Conservation (phyloP, 805 yeast species). For the Lachancea dasiensis region DNA sequence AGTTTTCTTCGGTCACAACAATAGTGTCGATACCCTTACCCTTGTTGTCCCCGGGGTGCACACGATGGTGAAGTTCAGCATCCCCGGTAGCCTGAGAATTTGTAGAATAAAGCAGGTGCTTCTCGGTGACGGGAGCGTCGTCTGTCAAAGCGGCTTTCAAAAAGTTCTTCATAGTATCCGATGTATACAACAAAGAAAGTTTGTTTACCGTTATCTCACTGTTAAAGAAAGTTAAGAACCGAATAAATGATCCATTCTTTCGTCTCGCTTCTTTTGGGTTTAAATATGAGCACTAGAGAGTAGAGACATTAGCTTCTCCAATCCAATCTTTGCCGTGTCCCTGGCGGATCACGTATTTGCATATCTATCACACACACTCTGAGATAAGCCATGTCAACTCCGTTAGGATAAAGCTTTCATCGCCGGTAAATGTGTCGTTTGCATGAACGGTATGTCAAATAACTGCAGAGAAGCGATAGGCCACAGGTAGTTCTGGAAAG, state of each 20-base stretch:
- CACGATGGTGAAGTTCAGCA: background rate
- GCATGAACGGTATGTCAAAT: background rate
- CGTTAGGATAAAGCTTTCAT: too few relatives aligned
- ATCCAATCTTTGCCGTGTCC: background rate
- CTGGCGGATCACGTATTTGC: too few relatives aligned
- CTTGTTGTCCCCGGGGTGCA: background rate
- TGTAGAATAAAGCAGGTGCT: constrained; percentile 4
- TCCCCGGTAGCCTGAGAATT: background rate
- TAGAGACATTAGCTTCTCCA: too few relatives aligned
- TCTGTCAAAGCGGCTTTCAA: constrained; percentile 6
- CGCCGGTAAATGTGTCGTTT: constrained; percentile 1
- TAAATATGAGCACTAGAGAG: background rate
- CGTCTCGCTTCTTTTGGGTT: background rate
- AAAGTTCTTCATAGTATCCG: constrained; percentile 3
- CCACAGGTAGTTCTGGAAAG: too few relatives aligned
- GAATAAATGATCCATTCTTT: too few relatives aligned
- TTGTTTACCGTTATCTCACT: too few relatives aligned
- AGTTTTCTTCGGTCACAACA: constrained; percentile 8
- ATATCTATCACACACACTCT: too few relatives aligned
- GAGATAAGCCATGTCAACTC: too few relatives aligned
- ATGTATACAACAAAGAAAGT: too few relatives aligned
- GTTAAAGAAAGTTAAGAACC: too few relatives aligned
- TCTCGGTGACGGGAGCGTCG: constrained; percentile 13
- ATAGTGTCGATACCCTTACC: constrained; percentile 5
- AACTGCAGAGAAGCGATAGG: too few relatives aligned